phyloP scores from a whole-genome alignment of 306 rosid species.

The Fragaria vesca region DNA sequence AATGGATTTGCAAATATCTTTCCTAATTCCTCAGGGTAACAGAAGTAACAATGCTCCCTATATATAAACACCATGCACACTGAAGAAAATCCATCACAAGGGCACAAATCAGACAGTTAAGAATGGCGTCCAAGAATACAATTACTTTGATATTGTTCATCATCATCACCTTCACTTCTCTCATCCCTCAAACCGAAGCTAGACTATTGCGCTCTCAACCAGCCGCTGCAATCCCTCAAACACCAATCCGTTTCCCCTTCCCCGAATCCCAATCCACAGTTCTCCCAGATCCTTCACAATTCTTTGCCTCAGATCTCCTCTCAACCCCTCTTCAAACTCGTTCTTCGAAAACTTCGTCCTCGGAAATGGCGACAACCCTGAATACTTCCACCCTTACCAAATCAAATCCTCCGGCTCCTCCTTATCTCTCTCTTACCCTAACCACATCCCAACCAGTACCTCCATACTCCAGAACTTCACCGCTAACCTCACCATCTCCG shows the following conservation, averaged over 20 bases:
- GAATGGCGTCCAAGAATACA: background rate
- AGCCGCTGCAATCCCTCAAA: too few relatives aligned
- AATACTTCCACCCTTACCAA: slow-evolving; percentile 45
- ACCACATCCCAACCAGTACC: slow-evolving; percentile 26
- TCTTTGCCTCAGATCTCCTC: slow-evolving; percentile 46
- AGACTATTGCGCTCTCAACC: slow-evolving; percentile 3
- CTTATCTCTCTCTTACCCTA: slow-evolving; percentile 59
- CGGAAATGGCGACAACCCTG: slow-evolving; percentile 57
- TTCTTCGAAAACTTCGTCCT: slow-evolving; percentile 68
- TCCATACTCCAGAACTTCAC: slow-evolving; percentile 47
- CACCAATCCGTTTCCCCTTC: slow-evolving; percentile 34
- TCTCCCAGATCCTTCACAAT: slow-evolving; percentile 63
- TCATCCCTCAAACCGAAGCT: background rate
- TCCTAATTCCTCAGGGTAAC: too few relatives aligned
- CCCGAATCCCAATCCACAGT: slow-evolving; percentile 49
- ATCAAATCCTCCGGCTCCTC: slow-evolving; percentile 11
- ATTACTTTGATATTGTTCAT: background rate
- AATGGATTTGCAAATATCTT: too few relatives aligned
- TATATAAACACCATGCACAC: too few relatives aligned
- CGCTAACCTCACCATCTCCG: slow-evolving; percentile 51
- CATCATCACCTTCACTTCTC: background rate
- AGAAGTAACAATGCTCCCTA: too few relatives aligned
- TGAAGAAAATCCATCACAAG: too few relatives aligned
- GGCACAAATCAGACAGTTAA: too few relatives aligned
- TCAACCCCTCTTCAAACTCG: slow-evolving; percentile 62